Base-by-base conservation (phyloP, 169 alveolate genomes). In the Cryptosporidium bovis region DNA sequence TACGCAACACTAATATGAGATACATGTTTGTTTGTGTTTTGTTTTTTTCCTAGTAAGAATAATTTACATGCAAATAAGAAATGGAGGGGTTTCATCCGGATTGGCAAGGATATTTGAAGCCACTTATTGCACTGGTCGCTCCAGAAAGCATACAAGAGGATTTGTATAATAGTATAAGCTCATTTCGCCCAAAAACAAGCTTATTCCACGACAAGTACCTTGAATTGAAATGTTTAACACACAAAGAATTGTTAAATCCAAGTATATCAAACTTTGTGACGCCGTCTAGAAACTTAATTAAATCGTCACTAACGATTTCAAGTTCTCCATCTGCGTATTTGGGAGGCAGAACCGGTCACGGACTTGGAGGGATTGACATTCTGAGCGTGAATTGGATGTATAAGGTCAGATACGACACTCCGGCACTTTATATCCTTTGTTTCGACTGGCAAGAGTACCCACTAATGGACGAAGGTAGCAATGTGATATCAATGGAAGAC, bases 11-110 rank as follows among this genome's bases (percentile, higher is more conserved):
- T 15, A 56, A 56, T 56, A 16, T 56, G 66, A 15, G 66, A 29
- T 1, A 10, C 12, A 15, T 56, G 31, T 56, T 56, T 1, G 24
- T 15, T 50, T 1, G n/a, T 15, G 58, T 60, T 60, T 16, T 16
- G 1, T 24, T 60, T 13, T 27, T 60, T 60, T 13, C 16, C 0
- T 24, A 24, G 27, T 24, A 24, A 0, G 16, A 16, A 13, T 20
- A 16, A 24, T 24, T 24, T 24, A 24, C 27, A 24, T 24, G 27
- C 27, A 65, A n/a, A n/a, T 34, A 16, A 33, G 29, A 2, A 60
- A 77, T 77, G 87, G 87, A 77, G 48, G 87, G 87, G n/a, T 77
- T 77, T 48, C 77, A 56, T 31, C 64, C 62, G 15, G 87, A 77
- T 7, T 77, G 87, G 87, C 71, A 60, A 27, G 87, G 87, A 15